Conservation (phyloP, 1,284 basidiomycete genomes). For the Cutaneotrichosporon cyanovorans region DNA sequence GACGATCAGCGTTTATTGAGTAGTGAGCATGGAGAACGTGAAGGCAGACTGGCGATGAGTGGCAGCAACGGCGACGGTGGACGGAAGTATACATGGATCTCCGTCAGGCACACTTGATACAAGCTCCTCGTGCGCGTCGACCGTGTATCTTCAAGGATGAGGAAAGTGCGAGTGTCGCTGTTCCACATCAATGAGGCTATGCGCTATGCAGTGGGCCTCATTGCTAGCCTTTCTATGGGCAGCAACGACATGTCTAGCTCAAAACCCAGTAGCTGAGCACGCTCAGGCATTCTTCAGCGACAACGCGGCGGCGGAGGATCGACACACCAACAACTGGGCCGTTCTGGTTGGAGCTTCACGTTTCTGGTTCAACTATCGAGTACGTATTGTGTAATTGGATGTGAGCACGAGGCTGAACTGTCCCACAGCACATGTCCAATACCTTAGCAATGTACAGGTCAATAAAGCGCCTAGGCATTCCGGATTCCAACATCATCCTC, state of each 20-base stretch:
- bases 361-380: conserved; percentile 98
- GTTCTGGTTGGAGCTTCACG: conserved; percentile 88
- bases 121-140: too few relatives aligned
- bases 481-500: conserved; percentile 95
- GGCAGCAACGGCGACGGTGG: too few relatives aligned
- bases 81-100: too few relatives aligned
- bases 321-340: conserved; percentile 96
- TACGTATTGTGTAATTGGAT: conserved; percentile 47
- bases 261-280: background rate
- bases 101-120: too few relatives aligned
- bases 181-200: background rate
- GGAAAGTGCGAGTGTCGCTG: too few relatives aligned
- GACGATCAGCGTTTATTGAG: too few relatives aligned
- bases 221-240: background rate
- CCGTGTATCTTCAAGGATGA: too few relatives aligned
- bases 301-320: conserved; percentile 3
- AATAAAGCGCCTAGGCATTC: conserved; percentile 93
- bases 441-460: conserved; percentile 98
- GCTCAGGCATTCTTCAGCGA: conserved; percentile 2
- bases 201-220: background rate
- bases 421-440: conserved; percentile 85
- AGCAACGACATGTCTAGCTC: background rate
- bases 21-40: too few relatives aligned
- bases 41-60: too few relatives aligned
- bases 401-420: background rate